phyloP scores from a whole-genome alignment of 495 filamentous ascomycete species.

The Endocarpon pusillum region DNA sequence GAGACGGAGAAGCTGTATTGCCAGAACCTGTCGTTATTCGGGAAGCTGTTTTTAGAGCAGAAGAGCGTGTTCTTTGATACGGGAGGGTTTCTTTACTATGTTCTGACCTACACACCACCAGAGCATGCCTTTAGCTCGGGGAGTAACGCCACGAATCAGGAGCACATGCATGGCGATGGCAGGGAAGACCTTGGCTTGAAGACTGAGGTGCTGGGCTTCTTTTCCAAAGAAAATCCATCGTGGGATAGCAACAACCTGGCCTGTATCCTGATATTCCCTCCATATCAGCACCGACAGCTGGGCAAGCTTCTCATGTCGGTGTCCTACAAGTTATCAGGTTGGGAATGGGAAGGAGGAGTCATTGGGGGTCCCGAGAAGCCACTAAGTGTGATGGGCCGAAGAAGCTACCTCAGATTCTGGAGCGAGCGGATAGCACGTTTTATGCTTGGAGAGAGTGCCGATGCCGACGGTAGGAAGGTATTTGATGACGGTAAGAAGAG shows the following conservation, averaged over 20 bases:
- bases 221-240: conserved; percentile 93
- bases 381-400: conserved; percentile 64
- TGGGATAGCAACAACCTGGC: conserved; percentile 98
- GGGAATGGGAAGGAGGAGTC: conserved; percentile 44
- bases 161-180: not conserved
- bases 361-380: conserved; percentile 90
- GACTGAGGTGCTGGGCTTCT: conserved; percentile 71
- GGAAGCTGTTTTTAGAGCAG: conserved; percentile 94
- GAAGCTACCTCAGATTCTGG: conserved; percentile 73
- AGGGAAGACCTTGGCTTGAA: not conserved
- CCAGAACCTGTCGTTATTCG: conserved; percentile 89
- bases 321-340: conserved; percentile 78
- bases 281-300: conserved; percentile 79
- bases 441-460: conserved; percentile 18
- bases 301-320: conserved; percentile 84
- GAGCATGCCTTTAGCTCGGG: conserved; percentile 4
- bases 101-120: conserved; percentile 40
- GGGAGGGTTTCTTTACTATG: conserved; percentile 85
- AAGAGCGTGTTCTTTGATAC: conserved; percentile 98
- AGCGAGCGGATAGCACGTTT: conserved; percentile 56
- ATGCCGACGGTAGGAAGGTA: conserved; percentile 10
- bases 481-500: conserved; percentile 13
- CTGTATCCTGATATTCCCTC: conserved; percentile 91
- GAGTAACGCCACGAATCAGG: conserved; percentile 5
- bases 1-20: conserved; percentile 79